These are phyloP conservation scores for Picochlorum sp. DNA, from an alignment of 139 green algal genomes.

Conservation along the genomic window DNA sequence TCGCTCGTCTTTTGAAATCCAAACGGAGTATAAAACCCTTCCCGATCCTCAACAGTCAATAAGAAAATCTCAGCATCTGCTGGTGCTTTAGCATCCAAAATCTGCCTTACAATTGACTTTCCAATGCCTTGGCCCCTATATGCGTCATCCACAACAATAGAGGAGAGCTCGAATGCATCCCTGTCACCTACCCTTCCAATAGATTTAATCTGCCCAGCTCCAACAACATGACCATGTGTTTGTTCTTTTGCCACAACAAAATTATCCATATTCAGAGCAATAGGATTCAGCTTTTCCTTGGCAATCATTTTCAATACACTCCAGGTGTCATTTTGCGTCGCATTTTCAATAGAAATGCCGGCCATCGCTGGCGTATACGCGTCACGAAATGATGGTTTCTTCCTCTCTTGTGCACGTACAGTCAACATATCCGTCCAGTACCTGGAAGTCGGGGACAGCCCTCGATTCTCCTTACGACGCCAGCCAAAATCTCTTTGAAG, in stretches of 20 bases:
- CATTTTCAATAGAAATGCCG: background rate
- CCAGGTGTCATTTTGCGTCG: background rate
- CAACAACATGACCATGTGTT: background rate
- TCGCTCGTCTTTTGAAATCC: background rate
- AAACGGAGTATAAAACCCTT: background rate
- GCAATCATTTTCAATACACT: background rate
- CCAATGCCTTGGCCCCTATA: constrained; percentile 12
- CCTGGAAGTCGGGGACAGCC: no score
- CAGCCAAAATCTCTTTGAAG: no score
- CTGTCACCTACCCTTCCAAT: no score
- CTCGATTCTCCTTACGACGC: no score
- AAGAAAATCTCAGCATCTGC: background rate
- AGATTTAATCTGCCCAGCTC: background rate
- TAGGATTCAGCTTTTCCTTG: constrained; percentile 4
- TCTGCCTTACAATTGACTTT: background rate
- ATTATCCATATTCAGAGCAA: background rate
- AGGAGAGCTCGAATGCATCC: constrained; percentile 5
- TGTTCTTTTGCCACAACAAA: constrained; percentile 3
- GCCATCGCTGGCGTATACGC: no score
- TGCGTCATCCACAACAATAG: constrained; percentile 1
- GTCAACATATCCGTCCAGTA: no score
- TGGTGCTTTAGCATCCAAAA: background rate
- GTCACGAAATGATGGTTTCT: no score
- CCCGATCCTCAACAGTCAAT: background rate
- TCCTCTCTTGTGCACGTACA: no score